phyloP scores from a whole-genome alignment of 176 grass and related monocot genomes.

The Rhynchospora breviuscula region DNA sequence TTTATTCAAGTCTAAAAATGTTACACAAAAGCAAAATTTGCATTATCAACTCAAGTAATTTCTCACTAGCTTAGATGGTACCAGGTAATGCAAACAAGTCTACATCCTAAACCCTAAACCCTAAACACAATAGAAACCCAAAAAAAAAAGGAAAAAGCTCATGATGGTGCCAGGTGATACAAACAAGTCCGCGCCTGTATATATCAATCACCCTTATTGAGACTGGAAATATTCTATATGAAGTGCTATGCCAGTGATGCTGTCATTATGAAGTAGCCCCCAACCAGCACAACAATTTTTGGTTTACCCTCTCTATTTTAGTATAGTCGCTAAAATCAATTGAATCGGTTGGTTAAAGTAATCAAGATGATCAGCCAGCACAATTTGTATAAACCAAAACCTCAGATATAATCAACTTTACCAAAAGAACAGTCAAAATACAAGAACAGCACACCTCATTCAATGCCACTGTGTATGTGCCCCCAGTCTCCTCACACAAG shows the following conservation, averaged over 20 bases:
- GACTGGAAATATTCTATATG: background rate
- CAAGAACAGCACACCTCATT: slow-evolving; percentile 48
- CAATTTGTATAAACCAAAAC: background rate
- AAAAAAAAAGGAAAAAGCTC: too few species aligned
- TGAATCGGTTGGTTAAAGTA: background rate
- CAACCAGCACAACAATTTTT: background rate
- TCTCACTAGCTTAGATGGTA: background rate
- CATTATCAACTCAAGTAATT: background rate
- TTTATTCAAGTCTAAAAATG: background rate
- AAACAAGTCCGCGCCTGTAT: background rate
- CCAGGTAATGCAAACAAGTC: too few species aligned
- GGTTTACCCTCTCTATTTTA: background rate
- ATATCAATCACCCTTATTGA: background rate
- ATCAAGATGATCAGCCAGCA: background rate
- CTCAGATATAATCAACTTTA: background rate
- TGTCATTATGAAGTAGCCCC: background rate
- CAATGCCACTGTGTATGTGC: slow-evolving; percentile 77
- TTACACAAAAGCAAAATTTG: background rate
- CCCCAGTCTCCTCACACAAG: slow-evolving; percentile 85
- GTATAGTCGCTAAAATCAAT: background rate
- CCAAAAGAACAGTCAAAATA: background rate
- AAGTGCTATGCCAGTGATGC: background rate
- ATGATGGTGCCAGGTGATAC: too few species aligned
- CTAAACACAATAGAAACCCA: too few species aligned
- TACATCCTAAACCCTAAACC: too few species aligned